Conservation (phyloP, 2,329 filamentous ascomycete genomes). For the Monosporascus cannonballus region DNA sequence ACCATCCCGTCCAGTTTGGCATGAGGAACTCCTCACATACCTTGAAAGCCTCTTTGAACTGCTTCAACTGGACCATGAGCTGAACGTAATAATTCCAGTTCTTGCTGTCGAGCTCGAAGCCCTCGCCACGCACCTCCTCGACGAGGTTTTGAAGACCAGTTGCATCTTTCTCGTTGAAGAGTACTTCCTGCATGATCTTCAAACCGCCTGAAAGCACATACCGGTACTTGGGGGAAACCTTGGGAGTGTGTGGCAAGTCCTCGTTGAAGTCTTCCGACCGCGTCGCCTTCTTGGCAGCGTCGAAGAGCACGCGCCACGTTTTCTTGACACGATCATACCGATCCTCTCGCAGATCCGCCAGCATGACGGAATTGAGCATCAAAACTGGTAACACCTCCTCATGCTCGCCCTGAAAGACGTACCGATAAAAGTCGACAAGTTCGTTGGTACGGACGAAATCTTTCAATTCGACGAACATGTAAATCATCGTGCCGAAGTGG, state of each 20-base stretch:
- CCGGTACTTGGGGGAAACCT: conserved; percentile 42
- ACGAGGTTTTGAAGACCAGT: conserved; percentile 45
- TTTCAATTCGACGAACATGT: conserved; percentile 34
- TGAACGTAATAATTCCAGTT: conserved; percentile 80
- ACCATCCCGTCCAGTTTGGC: conserved; percentile 72
- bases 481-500: conserved; percentile 35
- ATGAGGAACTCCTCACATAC: conserved; percentile 75
- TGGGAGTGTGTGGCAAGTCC: conserved; percentile 27
- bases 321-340: conserved; percentile 55
- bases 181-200: conserved; percentile 42
- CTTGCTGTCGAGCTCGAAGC: conserved; percentile 67
- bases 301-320: conserved; percentile 60
- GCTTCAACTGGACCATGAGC: conserved; percentile 53
- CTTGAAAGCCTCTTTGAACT: conserved; percentile 61
- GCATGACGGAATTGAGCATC: conserved; percentile 63
- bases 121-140: conserved; percentile 50
- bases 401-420: conserved; percentile 30
- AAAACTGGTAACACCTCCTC: conserved; percentile 40
- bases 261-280: conserved; percentile 23
- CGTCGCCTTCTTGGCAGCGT: conserved; percentile 41
- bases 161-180: conserved; percentile 33
- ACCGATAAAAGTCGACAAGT: conserved; percentile 49
- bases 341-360: conserved; percentile 50
- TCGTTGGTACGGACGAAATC: conserved; percentile 49
- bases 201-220: conserved; percentile 47